Evolutionary conservation across 176 grass and related monocot genomes (phyloP).

Genomic region (Carex littledalei): DNA sequence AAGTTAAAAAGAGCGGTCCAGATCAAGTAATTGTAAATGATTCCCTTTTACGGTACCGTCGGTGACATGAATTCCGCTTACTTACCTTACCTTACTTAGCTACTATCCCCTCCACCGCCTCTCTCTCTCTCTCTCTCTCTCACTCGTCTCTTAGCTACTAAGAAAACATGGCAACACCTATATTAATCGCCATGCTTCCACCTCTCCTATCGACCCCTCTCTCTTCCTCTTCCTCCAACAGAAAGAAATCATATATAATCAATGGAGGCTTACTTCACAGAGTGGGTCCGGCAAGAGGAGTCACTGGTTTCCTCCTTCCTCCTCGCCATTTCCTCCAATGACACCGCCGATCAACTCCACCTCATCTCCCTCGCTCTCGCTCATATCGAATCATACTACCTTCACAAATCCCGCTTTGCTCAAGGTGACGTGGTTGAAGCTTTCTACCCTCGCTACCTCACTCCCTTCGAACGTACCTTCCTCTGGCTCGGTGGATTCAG

Average conservation of each 20-base stretch:
- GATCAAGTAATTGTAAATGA: no score
- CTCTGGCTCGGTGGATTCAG: conserved; percentile 70
- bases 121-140: not conserved
- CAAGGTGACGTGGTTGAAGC: conserved; percentile 44
- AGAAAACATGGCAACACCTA: not conserved
- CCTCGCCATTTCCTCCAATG: conserved; percentile 9
- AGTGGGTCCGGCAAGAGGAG: conserved; percentile 52
- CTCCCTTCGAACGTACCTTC: conserved; percentile 75
- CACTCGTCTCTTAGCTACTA: not conserved
- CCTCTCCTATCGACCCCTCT: not conserved
- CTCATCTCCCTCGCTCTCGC: conserved; percentile 32
- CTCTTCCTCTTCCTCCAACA: not conserved
- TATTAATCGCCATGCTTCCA: not conserved
- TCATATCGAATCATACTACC: conserved; percentile 45
- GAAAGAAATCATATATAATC: no score
- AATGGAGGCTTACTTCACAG: conserved; percentile 47
- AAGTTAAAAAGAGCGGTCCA: no score
- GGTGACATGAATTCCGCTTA: no score
- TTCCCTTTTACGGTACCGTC: no score
- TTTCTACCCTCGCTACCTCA: conserved; percentile 58
- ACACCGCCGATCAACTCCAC: not conserved
- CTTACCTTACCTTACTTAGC: not conserved
- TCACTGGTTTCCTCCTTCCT: conserved; percentile 33
- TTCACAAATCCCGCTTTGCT: conserved; percentile 45
- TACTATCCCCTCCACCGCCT: not conserved